Evolutionary conservation across 1,139 yeast genomes (phyloP), one percentile per base, ranked within the genome.

Genomic region (Candida tetrigidarum): DNA sequence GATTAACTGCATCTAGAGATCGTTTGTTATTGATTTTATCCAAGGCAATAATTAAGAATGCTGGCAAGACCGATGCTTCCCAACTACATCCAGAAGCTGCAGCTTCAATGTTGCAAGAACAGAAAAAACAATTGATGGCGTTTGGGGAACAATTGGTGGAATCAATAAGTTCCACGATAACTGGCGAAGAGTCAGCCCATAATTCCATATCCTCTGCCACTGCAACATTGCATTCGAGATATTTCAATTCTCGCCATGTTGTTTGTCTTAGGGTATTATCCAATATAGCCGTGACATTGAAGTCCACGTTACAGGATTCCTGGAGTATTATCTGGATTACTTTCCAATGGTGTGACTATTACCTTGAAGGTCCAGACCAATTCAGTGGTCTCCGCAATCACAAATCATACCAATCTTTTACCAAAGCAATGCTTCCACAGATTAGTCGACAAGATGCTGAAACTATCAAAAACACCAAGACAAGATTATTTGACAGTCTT

Each of bases 181-280:
- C 30, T 63, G 79, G n/a, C 73, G 78, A 39, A 65, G 76, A 1
- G 64, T 76, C 10, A 8, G 20, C 9, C 19, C 27, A 28, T 11
- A 32, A 19, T 19, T 10, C 23, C n/a, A 2, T 42, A 12, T 16
- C 40, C 19, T 8, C 36, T 9, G 25, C 39, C 7, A 10, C 25
- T 8, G 36, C 48, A 16, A 38, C 28, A 5, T 45, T 52, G 19
- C 49, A 43, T 43, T 63, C 80, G 4, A 67, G 84, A 50, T 69
- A 59, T 38, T 68, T 84, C 45, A 81, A 81, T 51, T 66, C 86
- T 0, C 70, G 95, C 44, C 86, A 90, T 57, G 75, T 86, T 3
- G 74, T 84, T n/a, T 83, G 96, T 54, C 79, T 89, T 38, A 71
- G 96, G 41, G 97, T 96, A 0, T 64, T 92, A 38, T 69, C 84